A percentile compares a stretch with the other conserved stretches of the same genome.
Evolutionary conservation across 345 rosid genomes (phyloP).

Genomic region (Rubroshorea leprosula): DNA sequence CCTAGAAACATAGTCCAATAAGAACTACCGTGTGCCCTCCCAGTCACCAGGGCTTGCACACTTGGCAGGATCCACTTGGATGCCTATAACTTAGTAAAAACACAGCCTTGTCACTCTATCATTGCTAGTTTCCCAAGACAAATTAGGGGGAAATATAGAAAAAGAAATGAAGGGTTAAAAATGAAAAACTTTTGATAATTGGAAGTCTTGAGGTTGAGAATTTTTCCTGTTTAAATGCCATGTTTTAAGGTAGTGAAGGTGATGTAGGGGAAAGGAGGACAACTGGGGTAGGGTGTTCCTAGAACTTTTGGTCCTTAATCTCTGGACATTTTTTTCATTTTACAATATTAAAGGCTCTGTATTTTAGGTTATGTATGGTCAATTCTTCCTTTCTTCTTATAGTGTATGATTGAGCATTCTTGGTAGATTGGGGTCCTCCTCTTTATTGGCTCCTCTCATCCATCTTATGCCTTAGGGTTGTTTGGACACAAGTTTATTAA

Average conservation of each 20-base stretch:
- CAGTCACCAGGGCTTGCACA: no score
- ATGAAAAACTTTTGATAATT: neutral
- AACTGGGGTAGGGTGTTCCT: slow-evolving; percentile 30
- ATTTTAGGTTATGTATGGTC: slow-evolving; percentile 29
- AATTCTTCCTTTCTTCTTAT: slow-evolving; percentile 7
- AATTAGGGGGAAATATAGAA: neutral
- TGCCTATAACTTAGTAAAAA: no score
- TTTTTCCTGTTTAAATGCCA: neutral
- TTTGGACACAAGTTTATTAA: no score
- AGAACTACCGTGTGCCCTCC: no score
- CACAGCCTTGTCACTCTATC: no score
- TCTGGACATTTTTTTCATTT: slow-evolving; percentile 29
- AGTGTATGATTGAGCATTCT: neutral
- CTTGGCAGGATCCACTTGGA: no score
- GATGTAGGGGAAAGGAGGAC: slow-evolving; percentile 21
- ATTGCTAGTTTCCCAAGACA: no score
- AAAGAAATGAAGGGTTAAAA: neutral
- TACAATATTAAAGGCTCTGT: slow-evolving; percentile 15
- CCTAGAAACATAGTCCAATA: no score
- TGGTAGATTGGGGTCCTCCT: slow-evolving; percentile 1
- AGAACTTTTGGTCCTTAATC: slow-evolving; percentile 29
- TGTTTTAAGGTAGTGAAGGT: neutral
- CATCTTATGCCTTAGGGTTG: no score
- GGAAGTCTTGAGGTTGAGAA: neutral
- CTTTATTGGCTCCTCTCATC: slow-evolving; percentile 5